Evolutionary conservation across 176 grass and related monocot species (phyloP).

Genomic region (Avena atlantica): DNA sequence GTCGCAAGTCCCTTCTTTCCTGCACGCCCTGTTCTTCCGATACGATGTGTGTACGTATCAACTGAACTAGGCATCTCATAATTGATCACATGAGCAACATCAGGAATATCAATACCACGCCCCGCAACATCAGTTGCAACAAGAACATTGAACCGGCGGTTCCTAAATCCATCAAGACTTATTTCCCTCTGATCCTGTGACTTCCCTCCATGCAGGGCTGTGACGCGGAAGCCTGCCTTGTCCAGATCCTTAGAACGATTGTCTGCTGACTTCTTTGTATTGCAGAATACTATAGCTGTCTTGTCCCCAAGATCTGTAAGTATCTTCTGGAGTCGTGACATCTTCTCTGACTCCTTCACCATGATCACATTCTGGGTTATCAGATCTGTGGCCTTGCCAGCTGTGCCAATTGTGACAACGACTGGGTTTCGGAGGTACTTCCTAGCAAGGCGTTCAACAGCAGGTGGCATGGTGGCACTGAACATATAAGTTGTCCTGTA

Average conservation of each 20-base stretch:
- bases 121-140: constrained; percentile 96
- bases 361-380: constrained; percentile 94
- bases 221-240: constrained; percentile 84
- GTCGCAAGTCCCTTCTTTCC: constrained; percentile 92
- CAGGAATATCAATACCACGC: constrained; percentile 99
- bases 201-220: constrained; percentile 90
- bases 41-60: constrained; percentile 95
- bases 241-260: constrained; percentile 86
- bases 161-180: constrained; percentile 93
- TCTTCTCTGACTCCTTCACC: constrained; percentile 90
- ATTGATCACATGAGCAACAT: constrained; percentile 97
- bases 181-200: constrained; percentile 98
- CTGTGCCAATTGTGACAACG: constrained; percentile 95
- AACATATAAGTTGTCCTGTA: constrained; percentile 99
- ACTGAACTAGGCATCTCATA: constrained; percentile 87
- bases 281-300: constrained; percentile 95
- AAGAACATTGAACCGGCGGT: constrained; percentile 95
- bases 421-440: constrained; percentile 97
- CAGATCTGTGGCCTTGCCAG: constrained; percentile 94
- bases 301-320: constrained; percentile 89
- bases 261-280: constrained; percentile 95
- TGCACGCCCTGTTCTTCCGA: constrained; percentile 92
- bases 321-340: constrained; percentile 78
- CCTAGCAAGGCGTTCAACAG: constrained; percentile 92
- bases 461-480: constrained; percentile 96